These are phyloP conservation scores for Peniophora sp. DNA, from an alignment of 1,284 basidiomycete genomes.

Conservation along the genomic window DNA sequence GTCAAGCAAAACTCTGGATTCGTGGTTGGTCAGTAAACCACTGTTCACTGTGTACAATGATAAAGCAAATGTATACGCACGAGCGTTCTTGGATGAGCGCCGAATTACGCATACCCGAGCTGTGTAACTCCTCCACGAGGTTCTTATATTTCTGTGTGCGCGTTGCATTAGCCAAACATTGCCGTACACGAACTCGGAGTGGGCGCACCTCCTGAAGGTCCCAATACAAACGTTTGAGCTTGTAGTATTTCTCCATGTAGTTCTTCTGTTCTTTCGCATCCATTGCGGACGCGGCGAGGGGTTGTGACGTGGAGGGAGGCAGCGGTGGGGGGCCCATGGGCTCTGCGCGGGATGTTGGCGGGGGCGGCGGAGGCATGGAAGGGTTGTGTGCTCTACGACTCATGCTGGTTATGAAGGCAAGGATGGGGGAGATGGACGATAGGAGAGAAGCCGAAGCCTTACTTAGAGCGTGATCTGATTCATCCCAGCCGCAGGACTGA, in stretches of 20 bases:
- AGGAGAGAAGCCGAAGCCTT: constrained; percentile 7
- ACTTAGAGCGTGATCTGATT: too few relatives aligned
- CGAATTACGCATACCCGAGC: constrained; percentile 50
- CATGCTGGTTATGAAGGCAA: neutral
- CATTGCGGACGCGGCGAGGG: constrained; percentile 16
- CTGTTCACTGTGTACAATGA: neutral
- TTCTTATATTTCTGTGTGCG: constrained; percentile 47
- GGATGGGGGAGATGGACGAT: constrained; percentile 20
- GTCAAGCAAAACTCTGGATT: constrained; percentile 44
- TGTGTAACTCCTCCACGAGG: constrained; percentile 39
- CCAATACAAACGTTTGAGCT: constrained; percentile 52
- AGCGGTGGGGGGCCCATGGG: constrained; percentile 28
- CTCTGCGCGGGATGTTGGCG: constrained; percentile 1
- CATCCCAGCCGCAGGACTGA: too few relatives aligned
- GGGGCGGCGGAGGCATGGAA: neutral
- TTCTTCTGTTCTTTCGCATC: constrained; percentile 23
- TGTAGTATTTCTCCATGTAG: constrained; percentile 49
- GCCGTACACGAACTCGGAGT: constrained; percentile 6
- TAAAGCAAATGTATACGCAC: constrained; percentile 30
- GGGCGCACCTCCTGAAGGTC: constrained; percentile 58
- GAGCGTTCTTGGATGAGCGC: constrained; percentile 50
- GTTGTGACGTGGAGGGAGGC: constrained; percentile 21
- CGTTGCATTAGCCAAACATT: constrained; percentile 13
- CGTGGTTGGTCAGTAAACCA: too few relatives aligned
- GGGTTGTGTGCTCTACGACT: neutral